Evolutionary conservation across 352 stramenopile genomes (phyloP).

Genomic region (Phytophthora vignae): DNA sequence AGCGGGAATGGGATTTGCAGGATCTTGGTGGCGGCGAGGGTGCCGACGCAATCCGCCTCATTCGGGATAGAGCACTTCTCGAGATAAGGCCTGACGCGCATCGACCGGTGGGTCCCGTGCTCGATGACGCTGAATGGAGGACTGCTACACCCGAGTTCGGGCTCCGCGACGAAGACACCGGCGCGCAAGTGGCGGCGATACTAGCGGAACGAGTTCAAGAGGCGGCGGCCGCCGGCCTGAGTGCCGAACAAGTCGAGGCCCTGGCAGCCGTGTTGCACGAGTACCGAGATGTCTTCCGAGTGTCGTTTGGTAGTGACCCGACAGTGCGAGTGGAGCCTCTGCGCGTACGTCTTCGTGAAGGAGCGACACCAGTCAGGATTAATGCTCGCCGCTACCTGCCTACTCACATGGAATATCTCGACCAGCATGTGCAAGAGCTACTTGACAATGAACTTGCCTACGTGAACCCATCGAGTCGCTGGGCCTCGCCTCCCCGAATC

Average conservation of each 20-base stretch:
- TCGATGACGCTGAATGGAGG: background rate
- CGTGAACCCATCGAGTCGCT: constrained; percentile 1
- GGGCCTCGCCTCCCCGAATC: constrained; percentile 6
- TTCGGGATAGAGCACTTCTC: background rate
- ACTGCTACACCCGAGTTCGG: background rate
- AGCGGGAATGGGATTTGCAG: constrained; percentile 13
- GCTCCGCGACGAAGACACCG: background rate
- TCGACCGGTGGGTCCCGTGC: background rate
- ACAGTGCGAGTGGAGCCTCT: constrained; percentile 1
- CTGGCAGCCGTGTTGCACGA: background rate
- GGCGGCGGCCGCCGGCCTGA: background rate
- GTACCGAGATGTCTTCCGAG: constrained; percentile 12
- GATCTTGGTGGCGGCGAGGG: background rate
- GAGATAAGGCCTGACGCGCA: background rate
- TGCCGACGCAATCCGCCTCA: background rate
- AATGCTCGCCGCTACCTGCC: constrained; percentile 5
- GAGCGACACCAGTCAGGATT: constrained; percentile 1
- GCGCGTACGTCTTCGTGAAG: background rate
- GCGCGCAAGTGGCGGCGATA: background rate
- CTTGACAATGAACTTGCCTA: background rate
- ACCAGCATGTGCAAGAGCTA: constrained; percentile 6
- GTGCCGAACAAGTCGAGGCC: background rate
- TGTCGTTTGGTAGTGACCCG: constrained; percentile 4
- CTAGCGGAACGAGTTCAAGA: background rate
- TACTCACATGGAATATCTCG: constrained; percentile 5